Conservation (phyloP, 208 protist genomes). For the Leishmania amazonensis region DNA sequence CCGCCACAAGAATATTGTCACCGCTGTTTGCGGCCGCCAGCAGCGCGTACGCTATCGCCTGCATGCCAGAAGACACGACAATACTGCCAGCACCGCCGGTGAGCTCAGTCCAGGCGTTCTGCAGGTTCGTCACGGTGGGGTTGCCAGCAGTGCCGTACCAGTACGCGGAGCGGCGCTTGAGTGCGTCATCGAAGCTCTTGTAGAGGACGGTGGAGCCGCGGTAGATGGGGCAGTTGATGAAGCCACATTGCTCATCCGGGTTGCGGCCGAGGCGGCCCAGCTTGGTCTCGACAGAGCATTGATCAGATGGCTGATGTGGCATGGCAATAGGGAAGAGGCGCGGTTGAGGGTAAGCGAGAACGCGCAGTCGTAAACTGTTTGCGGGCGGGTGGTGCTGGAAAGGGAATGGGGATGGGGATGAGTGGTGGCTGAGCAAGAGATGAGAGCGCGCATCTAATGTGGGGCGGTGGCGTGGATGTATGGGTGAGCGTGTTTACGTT, state of each 20-base stretch:
- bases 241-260: conserved; percentile 25
- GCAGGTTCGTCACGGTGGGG: conserved; percentile 28
- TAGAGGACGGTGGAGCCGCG: conserved; percentile 38
- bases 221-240: conserved; percentile 43
- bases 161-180: conserved; percentile 1
- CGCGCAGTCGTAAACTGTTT: background rate
- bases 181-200: conserved; percentile 18
- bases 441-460: background rate
- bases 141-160: conserved; percentile 39
- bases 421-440: background rate
- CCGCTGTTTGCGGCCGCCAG: conserved; percentile 28
- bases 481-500: background rate
- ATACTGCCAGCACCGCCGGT: conserved; percentile 34
- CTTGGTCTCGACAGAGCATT: conserved; percentile 23
- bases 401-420: background rate
- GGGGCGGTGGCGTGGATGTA: background rate
- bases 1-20: conserved; percentile 33
- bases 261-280: conserved; percentile 34
- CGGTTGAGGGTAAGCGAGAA: background rate
- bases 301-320: conserved; percentile 1
- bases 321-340: background rate
- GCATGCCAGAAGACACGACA: conserved; percentile 29
- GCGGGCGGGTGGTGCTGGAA: background rate
- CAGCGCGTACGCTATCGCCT: conserved; percentile 34
- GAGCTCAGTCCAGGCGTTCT: conserved; percentile 32